phyloP scores from a whole-genome alignment of 2,329 filamentous ascomycete genomes.

The Epichloe coenophiala region DNA sequence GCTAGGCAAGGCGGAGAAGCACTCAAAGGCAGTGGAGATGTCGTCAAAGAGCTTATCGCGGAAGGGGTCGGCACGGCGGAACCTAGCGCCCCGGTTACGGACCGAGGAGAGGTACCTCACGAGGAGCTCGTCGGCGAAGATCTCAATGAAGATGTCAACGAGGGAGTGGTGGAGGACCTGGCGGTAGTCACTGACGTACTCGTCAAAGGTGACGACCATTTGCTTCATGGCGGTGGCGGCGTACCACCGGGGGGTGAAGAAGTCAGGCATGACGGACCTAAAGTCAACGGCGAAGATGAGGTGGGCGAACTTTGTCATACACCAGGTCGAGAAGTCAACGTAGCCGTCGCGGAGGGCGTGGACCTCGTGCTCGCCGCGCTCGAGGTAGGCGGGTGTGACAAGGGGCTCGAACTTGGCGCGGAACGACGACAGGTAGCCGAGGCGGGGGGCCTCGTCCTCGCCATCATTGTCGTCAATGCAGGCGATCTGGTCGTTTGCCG shows the following conservation, averaged over 20 bases:
- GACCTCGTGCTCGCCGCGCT: constrained; percentile 60
- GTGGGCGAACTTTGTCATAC: constrained; percentile 72
- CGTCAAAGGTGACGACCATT: constrained; percentile 88
- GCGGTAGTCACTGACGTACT: constrained; percentile 83
- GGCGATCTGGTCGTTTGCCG: constrained; percentile 96
- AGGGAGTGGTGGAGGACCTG: constrained; percentile 75
- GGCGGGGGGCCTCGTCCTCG: constrained; percentile 56
- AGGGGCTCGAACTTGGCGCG: constrained; percentile 68
- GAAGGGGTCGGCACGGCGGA: constrained; percentile 76
- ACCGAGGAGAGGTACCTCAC: constrained; percentile 72
- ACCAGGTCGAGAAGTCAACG: constrained; percentile 88
- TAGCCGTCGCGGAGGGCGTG: constrained; percentile 74
- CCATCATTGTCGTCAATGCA: constrained; percentile 89
- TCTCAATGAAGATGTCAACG: constrained; percentile 83
- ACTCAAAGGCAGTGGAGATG: constrained; percentile 77
- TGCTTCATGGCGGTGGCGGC: constrained; percentile 74
- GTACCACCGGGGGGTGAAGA: constrained; percentile 93
- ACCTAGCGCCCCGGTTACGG: constrained; percentile 81
- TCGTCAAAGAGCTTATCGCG: constrained; percentile 91
- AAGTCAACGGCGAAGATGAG: constrained; percentile 91
- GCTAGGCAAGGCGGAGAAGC: constrained; percentile 63
- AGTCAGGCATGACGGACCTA: constrained; percentile 64
- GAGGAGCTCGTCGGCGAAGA: constrained; percentile 83
- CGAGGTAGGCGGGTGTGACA: constrained; percentile 68
- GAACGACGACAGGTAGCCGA: constrained; percentile 79